Percentiles rank a stretch among this genome's conserved stretches.
phyloP scores from a whole-genome alignment of 768 basidiomycete species.

The Termitomyces bulborhizus region DNA sequence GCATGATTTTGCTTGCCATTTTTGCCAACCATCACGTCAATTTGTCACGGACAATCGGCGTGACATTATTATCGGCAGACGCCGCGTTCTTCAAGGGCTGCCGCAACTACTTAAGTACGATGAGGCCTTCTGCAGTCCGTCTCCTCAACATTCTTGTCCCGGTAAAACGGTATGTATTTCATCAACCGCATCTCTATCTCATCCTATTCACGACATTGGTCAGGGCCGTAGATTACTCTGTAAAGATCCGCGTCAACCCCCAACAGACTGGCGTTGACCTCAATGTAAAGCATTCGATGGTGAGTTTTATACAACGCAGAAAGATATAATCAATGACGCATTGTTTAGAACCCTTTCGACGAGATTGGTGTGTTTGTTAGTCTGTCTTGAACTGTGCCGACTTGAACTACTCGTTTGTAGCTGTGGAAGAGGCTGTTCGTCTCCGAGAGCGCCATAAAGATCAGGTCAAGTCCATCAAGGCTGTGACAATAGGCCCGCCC shows the following conservation, averaged over 20 bases:
- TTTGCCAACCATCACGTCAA: not conserved
- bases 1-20: too few relatives aligned
- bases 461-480: conserved; percentile 79
- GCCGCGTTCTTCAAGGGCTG: not conserved
- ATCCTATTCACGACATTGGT: not conserved
- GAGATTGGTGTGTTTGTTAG: conserved; percentile 71
- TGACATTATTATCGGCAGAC: not conserved
- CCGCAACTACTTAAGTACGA: conserved; percentile 22
- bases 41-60: not conserved
- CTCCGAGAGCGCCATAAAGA: conserved; percentile 82
- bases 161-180: conserved; percentile 66
- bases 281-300: conserved; percentile 99
- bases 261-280: conserved; percentile 94
- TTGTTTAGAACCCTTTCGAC: conserved; percentile 88
- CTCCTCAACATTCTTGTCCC: conserved; percentile 91
- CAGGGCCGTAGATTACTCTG: conserved; percentile 94
- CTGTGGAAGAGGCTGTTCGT: conserved; percentile 95
- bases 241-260: conserved; percentile 96
- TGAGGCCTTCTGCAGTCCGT: conserved; percentile 69
- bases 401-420: conserved; percentile 29
- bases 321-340: not conserved
- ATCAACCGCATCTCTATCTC: not conserved
- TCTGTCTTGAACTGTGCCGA: not conserved
- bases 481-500: conserved; percentile 89
- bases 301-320: conserved; percentile 27